Percentiles rank a stretch among this genome's conserved stretches.
Evolutionary conservation across 148 eudicot genomes (phyloP).

Genomic region (Amaranthus hypochondriacus): DNA sequence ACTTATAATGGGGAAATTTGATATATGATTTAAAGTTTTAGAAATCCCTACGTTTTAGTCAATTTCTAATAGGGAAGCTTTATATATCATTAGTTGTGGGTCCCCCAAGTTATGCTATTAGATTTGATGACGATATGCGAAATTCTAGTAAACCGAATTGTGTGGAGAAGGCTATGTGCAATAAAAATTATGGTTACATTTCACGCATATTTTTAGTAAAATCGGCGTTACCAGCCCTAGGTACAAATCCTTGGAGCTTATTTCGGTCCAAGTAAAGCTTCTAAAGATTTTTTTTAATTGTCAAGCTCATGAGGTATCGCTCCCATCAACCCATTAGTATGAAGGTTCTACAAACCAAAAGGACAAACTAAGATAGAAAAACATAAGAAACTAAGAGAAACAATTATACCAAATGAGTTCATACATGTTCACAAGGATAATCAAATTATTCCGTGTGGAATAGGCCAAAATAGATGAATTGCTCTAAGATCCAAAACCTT

Average conservation of each 20-base stretch:
- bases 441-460: slow-evolving; percentile 69
- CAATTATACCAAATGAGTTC: slow-evolving; percentile 16
- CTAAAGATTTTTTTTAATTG: slow-evolving; percentile 51
- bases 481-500: slow-evolving; percentile 75
- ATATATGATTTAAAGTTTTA: too few relatives aligned
- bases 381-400: slow-evolving; percentile 1
- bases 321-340: slow-evolving; percentile 80
- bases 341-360: slow-evolving; percentile 50
- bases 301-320: slow-evolving; percentile 63
- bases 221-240: slow-evolving; percentile 37
- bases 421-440: slow-evolving; percentile 58
- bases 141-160: too few relatives aligned
- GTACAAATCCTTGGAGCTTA: slow-evolving; percentile 72
- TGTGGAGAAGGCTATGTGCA: neutral
- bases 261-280: slow-evolving; percentile 83
- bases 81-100: too few relatives aligned
- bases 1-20: too few relatives aligned
- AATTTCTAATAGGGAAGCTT: too few relatives aligned
- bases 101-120: too few relatives aligned
- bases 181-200: slow-evolving; percentile 46
- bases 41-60: too few relatives aligned
- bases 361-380: slow-evolving; percentile 7
- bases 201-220: slow-evolving; percentile 32
- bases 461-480: slow-evolving; percentile 65
- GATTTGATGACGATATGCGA: too few relatives aligned